Base-by-base conservation (phyloP, 2,329 filamentous ascomycete genomes). In the Lecanosticta acicola region DNA sequence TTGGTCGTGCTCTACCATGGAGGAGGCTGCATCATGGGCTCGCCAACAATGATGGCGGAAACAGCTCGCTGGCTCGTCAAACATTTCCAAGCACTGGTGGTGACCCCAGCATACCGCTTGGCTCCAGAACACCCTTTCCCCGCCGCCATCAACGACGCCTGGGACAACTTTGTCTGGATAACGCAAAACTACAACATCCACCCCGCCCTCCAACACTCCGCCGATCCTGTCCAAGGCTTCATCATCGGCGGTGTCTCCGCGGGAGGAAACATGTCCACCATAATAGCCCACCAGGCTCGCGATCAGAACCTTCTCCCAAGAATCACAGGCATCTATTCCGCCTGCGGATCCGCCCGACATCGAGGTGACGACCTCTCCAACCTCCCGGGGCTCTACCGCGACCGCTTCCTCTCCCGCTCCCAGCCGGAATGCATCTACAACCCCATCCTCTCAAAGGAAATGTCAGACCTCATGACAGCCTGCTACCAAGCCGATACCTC, bases 71-170 rank as follows among this genome's bases (percentile, higher is more conserved):
- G 33, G 14, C 41, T 52, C 16, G 48, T 45, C 21, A 46, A 50
- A 36, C 43, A 32, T 3, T 45, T 44, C 32, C 44, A 41, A 11
- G 45, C 39, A 10, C 43, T 44, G 19, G 46, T 50, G 2, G 43
- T 55, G 2, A 45, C 46, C n/a, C 53, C 53, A 8, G 43, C 45
- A 16, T 71, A 71, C 48, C 63, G 68, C 49, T 63, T 73, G 10
- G 70, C 71, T 1, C 72, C 72, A 0, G 68, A 74, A 45, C 49
- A 70, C 50, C 62, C 63, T 9, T 75, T 72, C 51, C 72, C 71
- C 3, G 63, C 63, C 1, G 62, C 66, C 14, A 57, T 66, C 7
- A 56, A 70, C 29, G 71, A 74, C 51, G 63, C 63, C 13, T 74
- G 66, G 63, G 71, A 74, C 56, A 66, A 65, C 3, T 53, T 74